A percentile compares a stretch with the other conserved stretches of the same genome.
These are phyloP conservation scores for Cladosporium oxysporum DNA, from an alignment of 2,329 filamentous ascomycete genomes.

Conservation along the genomic window DNA sequence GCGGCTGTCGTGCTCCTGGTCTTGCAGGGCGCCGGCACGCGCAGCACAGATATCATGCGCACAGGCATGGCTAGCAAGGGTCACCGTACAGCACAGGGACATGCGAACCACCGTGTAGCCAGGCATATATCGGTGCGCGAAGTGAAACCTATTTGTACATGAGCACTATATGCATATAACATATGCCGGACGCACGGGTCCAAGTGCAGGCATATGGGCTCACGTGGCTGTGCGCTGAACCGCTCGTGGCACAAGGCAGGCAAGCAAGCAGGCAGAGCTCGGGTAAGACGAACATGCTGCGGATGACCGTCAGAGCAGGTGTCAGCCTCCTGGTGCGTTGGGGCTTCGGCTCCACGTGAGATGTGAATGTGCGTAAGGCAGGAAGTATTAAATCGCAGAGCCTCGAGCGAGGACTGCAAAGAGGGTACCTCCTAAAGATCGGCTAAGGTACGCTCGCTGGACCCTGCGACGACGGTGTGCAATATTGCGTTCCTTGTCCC, in stretches of 20 bases:
- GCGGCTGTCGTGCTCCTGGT: neutral
- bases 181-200: conserved; percentile 6
- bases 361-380: neutral
- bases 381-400: neutral
- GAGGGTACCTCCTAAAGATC: neutral
- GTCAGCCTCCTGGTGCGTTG: neutral
- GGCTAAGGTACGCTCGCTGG: neutral
- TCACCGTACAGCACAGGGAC: neutral
- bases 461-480: conserved; percentile 2
- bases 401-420: neutral
- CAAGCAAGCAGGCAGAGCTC: conserved; percentile 1
- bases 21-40: neutral
- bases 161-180: neutral
- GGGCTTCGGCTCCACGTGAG: neutral
- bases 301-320: conserved; percentile 4
- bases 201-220: conserved; percentile 2
- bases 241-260: conserved; percentile 6
- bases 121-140: neutral
- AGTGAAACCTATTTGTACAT: neutral
- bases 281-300: conserved; percentile 9
- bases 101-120: neutral
- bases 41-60: neutral
- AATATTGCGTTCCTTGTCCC: conserved; percentile 3
- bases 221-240: conserved; percentile 12
- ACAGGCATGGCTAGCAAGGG: neutral